Conservation (phyloP, 352 stramenopile genomes). For the Lagenidium giganteum region DNA sequence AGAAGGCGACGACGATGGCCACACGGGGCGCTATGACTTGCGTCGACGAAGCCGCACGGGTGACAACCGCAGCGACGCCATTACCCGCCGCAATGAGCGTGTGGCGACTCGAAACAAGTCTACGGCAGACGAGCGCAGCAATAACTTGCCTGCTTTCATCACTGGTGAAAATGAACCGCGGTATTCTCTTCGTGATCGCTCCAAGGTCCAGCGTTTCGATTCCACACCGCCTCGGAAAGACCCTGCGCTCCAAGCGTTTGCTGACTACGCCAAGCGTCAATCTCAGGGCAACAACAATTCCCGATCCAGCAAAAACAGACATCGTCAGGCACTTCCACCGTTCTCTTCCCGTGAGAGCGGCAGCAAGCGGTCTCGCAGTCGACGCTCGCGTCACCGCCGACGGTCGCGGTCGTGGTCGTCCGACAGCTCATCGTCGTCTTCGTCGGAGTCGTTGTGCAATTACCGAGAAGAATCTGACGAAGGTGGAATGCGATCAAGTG, state of each 20-base stretch:
- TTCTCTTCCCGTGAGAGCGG: too few relatives aligned
- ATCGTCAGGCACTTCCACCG: slow-evolving; percentile 21
- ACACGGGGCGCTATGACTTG: slow-evolving; percentile 40
- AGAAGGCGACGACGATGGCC: slow-evolving; percentile 8
- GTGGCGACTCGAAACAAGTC: too few relatives aligned
- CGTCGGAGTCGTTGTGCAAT: slow-evolving; percentile 31
- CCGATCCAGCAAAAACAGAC: slow-evolving; percentile 16
- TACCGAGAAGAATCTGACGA: slow-evolving; percentile 64
- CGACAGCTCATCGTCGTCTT: slow-evolving; percentile 40
- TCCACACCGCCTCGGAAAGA: slow-evolving; percentile 22
- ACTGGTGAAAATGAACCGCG: slow-evolving; percentile 27
- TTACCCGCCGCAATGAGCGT: slow-evolving; percentile 7
- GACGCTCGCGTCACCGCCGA: slow-evolving; percentile 18
- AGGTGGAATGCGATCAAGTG: slow-evolving; percentile 56
- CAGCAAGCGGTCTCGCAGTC: too few relatives aligned
- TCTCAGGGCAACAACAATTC: too few relatives aligned
- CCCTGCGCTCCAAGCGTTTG: slow-evolving; percentile 36
- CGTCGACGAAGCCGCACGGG: slow-evolving; percentile 26
- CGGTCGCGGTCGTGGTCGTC: slow-evolving; percentile 42
- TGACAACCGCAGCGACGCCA: too few relatives aligned
- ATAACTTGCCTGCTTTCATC: too few relatives aligned
- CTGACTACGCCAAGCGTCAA: slow-evolving; percentile 68
- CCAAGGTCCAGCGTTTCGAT: slow-evolving; percentile 45
- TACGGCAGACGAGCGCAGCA: too few relatives aligned
- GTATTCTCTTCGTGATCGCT: slow-evolving; percentile 70